phyloP scores from a whole-genome alignment of 495 filamentous ascomycete genomes.

The Hypoxylon lenormandii region DNA sequence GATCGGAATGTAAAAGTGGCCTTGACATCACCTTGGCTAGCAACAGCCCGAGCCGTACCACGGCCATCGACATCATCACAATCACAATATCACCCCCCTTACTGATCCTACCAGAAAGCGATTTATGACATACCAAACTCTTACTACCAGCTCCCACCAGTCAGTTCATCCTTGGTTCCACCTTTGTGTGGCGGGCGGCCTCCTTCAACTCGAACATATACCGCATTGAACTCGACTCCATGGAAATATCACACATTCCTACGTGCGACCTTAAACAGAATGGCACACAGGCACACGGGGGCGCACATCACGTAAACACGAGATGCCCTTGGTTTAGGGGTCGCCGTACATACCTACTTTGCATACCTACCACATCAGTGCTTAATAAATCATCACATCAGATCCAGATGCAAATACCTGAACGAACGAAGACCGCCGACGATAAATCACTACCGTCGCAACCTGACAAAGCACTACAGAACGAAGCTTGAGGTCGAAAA shows the following conservation, averaged over 20 bases:
- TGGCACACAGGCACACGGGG: not conserved
- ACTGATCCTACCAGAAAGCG: conserved; percentile 3
- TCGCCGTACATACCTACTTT: conserved; percentile 14
- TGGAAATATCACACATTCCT: not conserved
- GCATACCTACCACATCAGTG: not conserved
- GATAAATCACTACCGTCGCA: not conserved
- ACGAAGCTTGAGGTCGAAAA: too few relatives aligned
- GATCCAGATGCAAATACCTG: not conserved
- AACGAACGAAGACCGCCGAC: not conserved
- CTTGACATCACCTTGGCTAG: conserved; percentile 34
- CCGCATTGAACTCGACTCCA: not conserved
- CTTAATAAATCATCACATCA: conserved; percentile 2
- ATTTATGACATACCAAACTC: not conserved
- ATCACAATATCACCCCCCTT: conserved; percentile 34
- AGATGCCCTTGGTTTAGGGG: conserved; percentile 6
- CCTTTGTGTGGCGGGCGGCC: not conserved
- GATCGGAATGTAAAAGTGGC: conserved; percentile 42
- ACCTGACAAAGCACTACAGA: too few relatives aligned
- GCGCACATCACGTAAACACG: conserved; percentile 6
- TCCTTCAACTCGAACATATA: conserved; percentile 3
- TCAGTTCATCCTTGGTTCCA: not conserved
- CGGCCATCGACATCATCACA: conserved; percentile 19
- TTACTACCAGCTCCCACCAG: not conserved
- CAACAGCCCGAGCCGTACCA: conserved; percentile 19
- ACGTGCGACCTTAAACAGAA: not conserved